Percentiles rank a stretch among this genome's conserved stretches.
phyloP scores from a whole-genome alignment of 1,284 basidiomycete genomes.

The Coniophora puteana region DNA sequence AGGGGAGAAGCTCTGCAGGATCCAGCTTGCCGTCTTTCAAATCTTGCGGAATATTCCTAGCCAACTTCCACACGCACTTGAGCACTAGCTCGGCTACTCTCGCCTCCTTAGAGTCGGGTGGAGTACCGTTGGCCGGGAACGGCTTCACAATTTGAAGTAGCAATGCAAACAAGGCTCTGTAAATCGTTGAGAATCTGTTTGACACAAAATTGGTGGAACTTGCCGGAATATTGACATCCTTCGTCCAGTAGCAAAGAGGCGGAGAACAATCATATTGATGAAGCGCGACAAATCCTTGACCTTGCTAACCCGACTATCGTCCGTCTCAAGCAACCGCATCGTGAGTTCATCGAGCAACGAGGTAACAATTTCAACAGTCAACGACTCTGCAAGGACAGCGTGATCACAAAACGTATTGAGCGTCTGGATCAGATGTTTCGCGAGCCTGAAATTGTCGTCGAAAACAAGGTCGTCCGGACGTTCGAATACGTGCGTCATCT shows the following conservation, averaged over 20 bases:
- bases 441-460: conserved; percentile 82
- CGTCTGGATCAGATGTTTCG: conserved; percentile 95
- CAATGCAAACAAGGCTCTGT: conserved; percentile 75
- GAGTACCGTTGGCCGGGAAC: conserved; percentile 70
- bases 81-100: conserved; percentile 95
- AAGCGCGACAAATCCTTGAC: conserved; percentile 91
- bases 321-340: conserved; percentile 85
- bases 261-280: conserved; percentile 97
- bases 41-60: conserved; percentile 91
- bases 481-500: conserved; percentile 89
- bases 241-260: conserved; percentile 88
- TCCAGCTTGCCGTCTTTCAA: conserved; percentile 79
- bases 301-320: conserved; percentile 72
- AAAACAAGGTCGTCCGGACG: conserved; percentile 68
- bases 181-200: conserved; percentile 11
- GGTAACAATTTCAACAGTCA: conserved; percentile 77
- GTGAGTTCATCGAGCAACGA: conserved; percentile 86
- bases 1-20: conserved; percentile 87
- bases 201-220: conserved; percentile 22
- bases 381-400: conserved; percentile 72
- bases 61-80: conserved; percentile 99
- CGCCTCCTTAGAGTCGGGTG: conserved; percentile 72
- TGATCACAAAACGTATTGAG: conserved; percentile 91
- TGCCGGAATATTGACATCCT: conserved; percentile 92
- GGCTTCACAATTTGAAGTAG: conserved; percentile 87